A percentile compares a stretch with the other conserved stretches of the same genome.
phyloP scores from a whole-genome alignment of 2,329 filamentous ascomycete species.

The Exophiala spinifera region DNA sequence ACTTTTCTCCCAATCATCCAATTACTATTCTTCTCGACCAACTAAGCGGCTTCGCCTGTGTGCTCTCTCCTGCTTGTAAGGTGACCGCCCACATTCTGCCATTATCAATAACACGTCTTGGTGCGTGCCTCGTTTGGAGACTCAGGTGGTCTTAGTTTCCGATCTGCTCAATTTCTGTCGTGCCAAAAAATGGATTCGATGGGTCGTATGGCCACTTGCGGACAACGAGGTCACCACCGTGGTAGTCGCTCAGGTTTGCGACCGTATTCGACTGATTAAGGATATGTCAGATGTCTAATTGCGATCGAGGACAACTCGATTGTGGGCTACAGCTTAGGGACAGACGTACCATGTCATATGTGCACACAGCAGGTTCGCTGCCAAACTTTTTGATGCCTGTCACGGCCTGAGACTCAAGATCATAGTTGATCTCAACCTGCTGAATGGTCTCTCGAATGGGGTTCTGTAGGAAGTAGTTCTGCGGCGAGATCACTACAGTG shows the following conservation, averaged over 20 bases:
- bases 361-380: neutral
- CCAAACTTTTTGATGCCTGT: neutral
- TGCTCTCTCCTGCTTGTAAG: too few species aligned
- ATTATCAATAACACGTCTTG: too few species aligned
- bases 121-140: too few species aligned
- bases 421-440: constrained; percentile 19
- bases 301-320: neutral
- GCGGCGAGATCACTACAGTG: constrained; percentile 2
- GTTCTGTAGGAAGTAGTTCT: constrained; percentile 8
- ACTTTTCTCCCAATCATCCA: too few species aligned
- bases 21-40: too few species aligned
- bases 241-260: neutral
- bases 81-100: too few species aligned
- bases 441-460: constrained; percentile 7
- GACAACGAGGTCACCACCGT: neutral
- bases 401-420: neutral
- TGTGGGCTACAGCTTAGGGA: neutral
- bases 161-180: neutral
- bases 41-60: too few species aligned
- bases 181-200: neutral
- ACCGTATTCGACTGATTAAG: neutral
- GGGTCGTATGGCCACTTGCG: constrained; percentile 1
- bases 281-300: neutral
- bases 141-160: neutral
- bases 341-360: neutral